Evolutionary conservation across 1,284 basidiomycete species (phyloP).

Genomic region (Papiliotrema flavescens): DNA sequence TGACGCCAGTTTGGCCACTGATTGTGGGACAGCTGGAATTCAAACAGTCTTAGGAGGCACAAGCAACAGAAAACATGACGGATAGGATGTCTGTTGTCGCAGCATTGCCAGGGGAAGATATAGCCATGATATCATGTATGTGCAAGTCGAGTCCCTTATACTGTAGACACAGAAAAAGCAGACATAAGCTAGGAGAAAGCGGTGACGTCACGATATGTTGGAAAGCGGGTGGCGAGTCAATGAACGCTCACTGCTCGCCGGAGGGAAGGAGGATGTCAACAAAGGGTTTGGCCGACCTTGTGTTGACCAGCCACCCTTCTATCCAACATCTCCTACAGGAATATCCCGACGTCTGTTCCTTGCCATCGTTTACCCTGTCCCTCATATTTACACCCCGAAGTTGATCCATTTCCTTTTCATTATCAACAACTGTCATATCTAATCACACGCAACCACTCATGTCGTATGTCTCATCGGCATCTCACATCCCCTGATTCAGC

Average conservation of each 20-base stretch:
- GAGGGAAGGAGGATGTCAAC: background rate
- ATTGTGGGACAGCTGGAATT: slow-evolving; percentile 28
- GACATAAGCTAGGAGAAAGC: no score
- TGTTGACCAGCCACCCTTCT: background rate
- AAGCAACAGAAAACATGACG: no score
- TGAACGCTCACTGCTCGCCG: no score
- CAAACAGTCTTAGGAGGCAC: background rate
- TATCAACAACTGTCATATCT: background rate
- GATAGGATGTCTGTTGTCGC: no score
- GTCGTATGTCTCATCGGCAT: background rate
- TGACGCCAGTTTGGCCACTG: slow-evolving; percentile 29
- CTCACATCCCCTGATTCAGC: background rate
- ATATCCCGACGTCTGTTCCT: no score
- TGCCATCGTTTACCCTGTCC: background rate
- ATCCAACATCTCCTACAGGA: background rate
- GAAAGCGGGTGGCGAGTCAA: no score
- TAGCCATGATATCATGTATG: no score
- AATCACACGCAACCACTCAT: background rate
- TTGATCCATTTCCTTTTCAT: background rate
- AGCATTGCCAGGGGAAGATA: no score
- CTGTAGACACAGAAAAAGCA: no score
- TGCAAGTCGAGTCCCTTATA: no score
- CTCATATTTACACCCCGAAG: background rate
- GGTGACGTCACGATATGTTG: no score
- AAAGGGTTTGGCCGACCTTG: background rate